Conservation (phyloP, 139 green algal genomes). For the Closterium sp. region DNA sequence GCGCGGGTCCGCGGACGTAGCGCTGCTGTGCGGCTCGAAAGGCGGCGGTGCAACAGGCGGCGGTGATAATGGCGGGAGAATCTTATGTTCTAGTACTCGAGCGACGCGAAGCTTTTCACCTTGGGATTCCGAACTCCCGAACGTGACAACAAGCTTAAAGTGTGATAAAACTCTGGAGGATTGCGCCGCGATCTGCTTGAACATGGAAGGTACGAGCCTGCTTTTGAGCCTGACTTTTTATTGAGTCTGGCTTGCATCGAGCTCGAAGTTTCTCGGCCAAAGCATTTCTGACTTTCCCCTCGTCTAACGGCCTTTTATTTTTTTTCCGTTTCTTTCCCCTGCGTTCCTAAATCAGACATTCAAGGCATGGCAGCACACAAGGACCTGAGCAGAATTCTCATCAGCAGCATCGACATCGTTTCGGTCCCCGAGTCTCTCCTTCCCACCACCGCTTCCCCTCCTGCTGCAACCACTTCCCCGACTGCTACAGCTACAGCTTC, state of each 20-base stretch:
- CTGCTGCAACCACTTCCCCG: not conserved
- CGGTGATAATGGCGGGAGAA: too few relatives aligned
- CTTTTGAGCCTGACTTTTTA: not conserved
- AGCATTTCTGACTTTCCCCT: too few relatives aligned
- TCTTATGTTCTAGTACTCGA: too few relatives aligned
- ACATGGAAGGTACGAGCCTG: not conserved
- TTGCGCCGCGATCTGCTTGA: not conserved
- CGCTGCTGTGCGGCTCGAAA: not conserved
- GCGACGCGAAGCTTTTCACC: too few relatives aligned
- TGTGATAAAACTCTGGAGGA: not conserved
- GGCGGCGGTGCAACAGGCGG: too few relatives aligned
- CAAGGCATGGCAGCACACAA: not conserved
- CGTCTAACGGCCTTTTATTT: too few relatives aligned
- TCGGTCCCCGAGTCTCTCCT: not conserved
- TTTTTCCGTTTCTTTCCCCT: too few relatives aligned
- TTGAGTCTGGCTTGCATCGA: not conserved
- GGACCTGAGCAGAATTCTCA: not conserved
- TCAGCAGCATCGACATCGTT: not conserved
- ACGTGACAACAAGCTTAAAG: too few relatives aligned
- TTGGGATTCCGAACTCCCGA: too few relatives aligned
- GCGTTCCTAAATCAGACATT: not conserved
- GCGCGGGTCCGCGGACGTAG: not conserved
- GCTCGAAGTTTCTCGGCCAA: not conserved
- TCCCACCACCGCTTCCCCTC: not conserved
- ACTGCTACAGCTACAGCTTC: too few relatives aligned